A percentile compares a stretch with the other conserved stretches of the same genome.
phyloP scores from a whole-genome alignment of 345 rosid genomes.

The Camelina hispida region DNA sequence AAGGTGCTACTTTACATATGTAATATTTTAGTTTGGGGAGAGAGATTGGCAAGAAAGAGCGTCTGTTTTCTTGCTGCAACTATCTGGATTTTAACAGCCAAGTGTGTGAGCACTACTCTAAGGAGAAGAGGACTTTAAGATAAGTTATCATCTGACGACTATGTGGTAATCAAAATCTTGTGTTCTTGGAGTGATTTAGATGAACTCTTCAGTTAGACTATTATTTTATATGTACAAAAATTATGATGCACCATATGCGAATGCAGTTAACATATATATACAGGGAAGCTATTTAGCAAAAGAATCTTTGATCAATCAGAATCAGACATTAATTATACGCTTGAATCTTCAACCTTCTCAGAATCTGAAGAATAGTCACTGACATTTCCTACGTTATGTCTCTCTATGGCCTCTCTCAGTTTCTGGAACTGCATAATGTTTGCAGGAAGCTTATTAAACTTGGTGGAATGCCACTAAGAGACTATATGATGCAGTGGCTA shows the following conservation, averaged over 20 bases:
- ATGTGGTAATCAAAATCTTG: no score
- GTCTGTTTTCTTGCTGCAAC: no score
- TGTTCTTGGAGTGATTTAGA: no score
- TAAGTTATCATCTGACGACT: no score
- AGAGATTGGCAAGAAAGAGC: no score
- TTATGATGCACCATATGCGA: constrained; percentile 10
- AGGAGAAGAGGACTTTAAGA: no score
- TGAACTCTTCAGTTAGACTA: background rate
- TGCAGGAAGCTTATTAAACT: constrained; percentile 19
- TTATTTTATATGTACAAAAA: constrained; percentile 25
- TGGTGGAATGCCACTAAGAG: background rate
- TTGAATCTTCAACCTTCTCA: constrained; percentile 58
- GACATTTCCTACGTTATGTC: constrained; percentile 57
- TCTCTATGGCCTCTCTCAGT: constrained; percentile 75
- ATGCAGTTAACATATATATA: constrained; percentile 24
- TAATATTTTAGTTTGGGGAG: no score
- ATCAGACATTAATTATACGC: constrained; percentile 50
- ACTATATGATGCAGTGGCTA: background rate
- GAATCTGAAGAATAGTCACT: constrained; percentile 46
- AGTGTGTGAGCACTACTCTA: no score
- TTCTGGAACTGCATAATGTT: constrained; percentile 73
- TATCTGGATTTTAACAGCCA: no score
- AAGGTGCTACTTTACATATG: no score
- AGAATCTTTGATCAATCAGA: constrained; percentile 26
- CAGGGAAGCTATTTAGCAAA: constrained; percentile 18